Evolutionary conservation across 2,329 filamentous ascomycete species (phyloP).

Genomic region (Diaporthe sp.): DNA sequence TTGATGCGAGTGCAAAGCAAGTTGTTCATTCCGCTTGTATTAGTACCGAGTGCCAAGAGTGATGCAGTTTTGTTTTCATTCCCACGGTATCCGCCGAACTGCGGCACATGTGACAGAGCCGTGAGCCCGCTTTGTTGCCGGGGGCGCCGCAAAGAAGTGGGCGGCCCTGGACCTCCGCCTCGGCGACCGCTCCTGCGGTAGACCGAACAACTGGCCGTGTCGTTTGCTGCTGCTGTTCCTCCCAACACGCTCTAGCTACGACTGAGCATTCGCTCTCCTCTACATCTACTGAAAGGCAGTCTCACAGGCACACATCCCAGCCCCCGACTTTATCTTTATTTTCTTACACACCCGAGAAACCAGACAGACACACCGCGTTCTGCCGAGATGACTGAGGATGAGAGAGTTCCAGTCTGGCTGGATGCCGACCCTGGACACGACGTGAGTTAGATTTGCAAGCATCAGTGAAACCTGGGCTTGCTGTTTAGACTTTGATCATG

Average conservation of each 20-base stretch:
- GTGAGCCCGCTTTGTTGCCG: conserved; percentile 19
- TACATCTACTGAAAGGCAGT: neutral
- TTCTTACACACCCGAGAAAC: neutral
- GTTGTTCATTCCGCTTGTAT: too few species aligned
- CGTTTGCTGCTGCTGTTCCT: conserved; percentile 2
- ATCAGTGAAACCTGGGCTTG: neutral
- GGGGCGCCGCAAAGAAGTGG: conserved; percentile 21
- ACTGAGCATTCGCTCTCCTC: neutral
- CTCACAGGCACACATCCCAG: neutral
- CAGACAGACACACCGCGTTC: neutral
- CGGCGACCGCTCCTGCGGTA: conserved; percentile 12
- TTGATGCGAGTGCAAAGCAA: neutral
- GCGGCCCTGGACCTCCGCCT: conserved; percentile 13
- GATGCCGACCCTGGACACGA: conserved; percentile 74
- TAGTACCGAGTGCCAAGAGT: neutral
- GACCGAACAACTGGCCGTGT: conserved; percentile 6
- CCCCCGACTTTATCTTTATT: neutral
- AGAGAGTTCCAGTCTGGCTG: conserved; percentile 65
- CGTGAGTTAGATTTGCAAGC: conserved; percentile 58
- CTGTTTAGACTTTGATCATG: neutral
- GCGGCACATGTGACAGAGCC: conserved; percentile 1
- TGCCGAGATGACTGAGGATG: conserved; percentile 34
- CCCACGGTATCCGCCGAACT: neutral
- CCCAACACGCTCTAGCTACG: neutral
- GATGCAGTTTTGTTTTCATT: neutral